Evolutionary conservation across 176 grass and related monocot species (phyloP).

Genomic region (Typha latifolia): DNA sequence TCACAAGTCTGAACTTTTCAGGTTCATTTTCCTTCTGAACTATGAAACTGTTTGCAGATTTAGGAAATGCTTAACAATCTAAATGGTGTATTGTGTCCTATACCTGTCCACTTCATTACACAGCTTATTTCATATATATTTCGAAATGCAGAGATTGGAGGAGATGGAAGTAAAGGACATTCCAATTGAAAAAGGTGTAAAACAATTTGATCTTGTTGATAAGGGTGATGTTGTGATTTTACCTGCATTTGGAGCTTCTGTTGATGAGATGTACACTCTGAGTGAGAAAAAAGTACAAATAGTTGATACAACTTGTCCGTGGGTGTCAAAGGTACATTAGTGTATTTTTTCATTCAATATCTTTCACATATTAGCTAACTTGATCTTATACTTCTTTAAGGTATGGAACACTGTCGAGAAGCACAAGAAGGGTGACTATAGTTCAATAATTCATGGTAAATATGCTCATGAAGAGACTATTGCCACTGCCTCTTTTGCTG

Average conservation of each 20-base stretch:
- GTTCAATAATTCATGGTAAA: conserved; percentile 89
- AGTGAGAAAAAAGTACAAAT: conserved; percentile 96
- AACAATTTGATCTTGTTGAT: conserved; percentile 62
- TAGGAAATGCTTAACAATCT: neutral
- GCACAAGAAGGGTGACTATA: conserved; percentile 97
- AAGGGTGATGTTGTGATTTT: conserved; percentile 83
- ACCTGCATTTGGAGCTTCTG: conserved; percentile 90
- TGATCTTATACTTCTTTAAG: conserved; percentile 24
- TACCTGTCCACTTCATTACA: neutral
- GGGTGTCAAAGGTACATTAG: conserved; percentile 78
- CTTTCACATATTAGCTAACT: neutral
- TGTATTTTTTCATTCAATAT: neutral
- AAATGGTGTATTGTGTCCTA: neutral
- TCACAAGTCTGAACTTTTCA: too few species aligned
- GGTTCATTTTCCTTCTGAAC: too few species aligned
- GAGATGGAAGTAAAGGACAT: conserved; percentile 65
- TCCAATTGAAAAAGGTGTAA: conserved; percentile 50
- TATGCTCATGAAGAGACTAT: conserved; percentile 94
- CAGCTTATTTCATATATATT: conserved; percentile 7
- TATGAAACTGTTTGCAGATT: too few species aligned
- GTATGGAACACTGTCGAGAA: conserved; percentile 99
- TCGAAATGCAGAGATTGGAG: conserved; percentile 56
- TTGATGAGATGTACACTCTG: conserved; percentile 94
- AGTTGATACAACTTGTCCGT: conserved; percentile 96
- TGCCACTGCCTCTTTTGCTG: conserved; percentile 95